Conservation (phyloP, 768 basidiomycete species). For the Leccinum obscurum region DNA sequence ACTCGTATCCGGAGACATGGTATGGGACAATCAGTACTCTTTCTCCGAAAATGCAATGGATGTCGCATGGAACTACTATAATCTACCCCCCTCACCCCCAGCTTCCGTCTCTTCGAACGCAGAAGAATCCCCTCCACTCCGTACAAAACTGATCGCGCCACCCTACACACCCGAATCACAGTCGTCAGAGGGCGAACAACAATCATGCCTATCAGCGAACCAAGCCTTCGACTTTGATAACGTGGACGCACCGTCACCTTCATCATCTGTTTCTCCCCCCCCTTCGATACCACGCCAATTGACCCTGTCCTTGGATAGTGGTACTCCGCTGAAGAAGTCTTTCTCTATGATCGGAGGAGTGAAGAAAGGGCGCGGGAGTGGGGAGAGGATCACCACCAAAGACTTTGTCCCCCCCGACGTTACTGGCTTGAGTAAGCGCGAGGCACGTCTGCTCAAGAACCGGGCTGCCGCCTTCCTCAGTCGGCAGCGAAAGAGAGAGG, state of each 20-base stretch:
- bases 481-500: slow-evolving; percentile 88
- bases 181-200: slow-evolving; percentile 45
- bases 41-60: slow-evolving; percentile 39
- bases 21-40: slow-evolving; percentile 48
- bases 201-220: slow-evolving; percentile 64
- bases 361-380: slow-evolving; percentile 50
- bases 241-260: slow-evolving; percentile 33
- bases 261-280: slow-evolving; percentile 34
- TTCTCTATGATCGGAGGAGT: slow-evolving; percentile 44
- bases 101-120: slow-evolving; percentile 44
- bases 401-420: slow-evolving; percentile 91
- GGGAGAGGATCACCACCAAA: slow-evolving; percentile 59
- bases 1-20: slow-evolving; percentile 48
- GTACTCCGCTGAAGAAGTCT: slow-evolving; percentile 35
- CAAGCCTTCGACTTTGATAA: slow-evolving; percentile 64
- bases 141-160: slow-evolving; percentile 51
- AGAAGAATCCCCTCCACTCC: slow-evolving; percentile 47
- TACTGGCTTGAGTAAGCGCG: slow-evolving; percentile 83
- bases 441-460: slow-evolving; percentile 90
- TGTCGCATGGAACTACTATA: slow-evolving; percentile 51
- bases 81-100: slow-evolving; percentile 49
- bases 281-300: slow-evolving; percentile 33
- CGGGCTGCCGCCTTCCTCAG: slow-evolving; percentile 90
- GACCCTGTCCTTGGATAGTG: slow-evolving; percentile 36
- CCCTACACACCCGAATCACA: slow-evolving; percentile 45